Base-by-base conservation (phyloP, 805 yeast species). In the Priceomyces haplophilus region DNA sequence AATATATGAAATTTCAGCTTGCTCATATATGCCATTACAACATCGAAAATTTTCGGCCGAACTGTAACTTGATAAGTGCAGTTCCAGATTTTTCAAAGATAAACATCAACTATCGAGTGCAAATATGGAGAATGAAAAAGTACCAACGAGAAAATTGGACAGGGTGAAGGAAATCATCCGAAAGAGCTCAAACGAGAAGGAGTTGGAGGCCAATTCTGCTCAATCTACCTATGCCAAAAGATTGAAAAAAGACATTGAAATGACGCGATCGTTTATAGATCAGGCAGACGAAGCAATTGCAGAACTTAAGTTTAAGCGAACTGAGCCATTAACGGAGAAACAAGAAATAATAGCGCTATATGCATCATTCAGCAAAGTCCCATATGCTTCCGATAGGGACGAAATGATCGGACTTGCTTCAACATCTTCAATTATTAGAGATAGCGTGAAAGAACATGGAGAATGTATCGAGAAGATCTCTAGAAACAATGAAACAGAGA, bases 371-470 rank as follows among this genome's bases (percentile, higher is more conserved):
- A 41, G 43, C 4, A 54, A 46, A 18, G 38, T 64, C 2, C 59
- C 64, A 2, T 64, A 54, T 38, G 42, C 47, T 13, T 58, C 62
- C 3, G 60, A 53, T 29, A 61, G 60, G 43, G 57, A 55, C 38
- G 68, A 62, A 29, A 58, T 57, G 13, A 55, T 63, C 16, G 56
- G 55, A 4, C 51, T 55, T 12, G 62, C 64, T 12, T 44, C 56
- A 10, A 59, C 68, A 2, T 53, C 60, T 12, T 23, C 25, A 3
- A 34, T 48, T 13, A 41, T 51, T 7, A 16, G 34, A 12, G 36
- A 44, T 10, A 38, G 47, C 17, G 23, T 37, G 3, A 20, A 37
- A 8, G 39, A 47, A 34, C 52, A 51, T 34, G 40, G 34, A 16
- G 45, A 45, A 15, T 37, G 36, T 20, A 34, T 41, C 20, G 37